Conservation (phyloP, 1,284 basidiomycete genomes). For the Bjerkandera adusta region DNA sequence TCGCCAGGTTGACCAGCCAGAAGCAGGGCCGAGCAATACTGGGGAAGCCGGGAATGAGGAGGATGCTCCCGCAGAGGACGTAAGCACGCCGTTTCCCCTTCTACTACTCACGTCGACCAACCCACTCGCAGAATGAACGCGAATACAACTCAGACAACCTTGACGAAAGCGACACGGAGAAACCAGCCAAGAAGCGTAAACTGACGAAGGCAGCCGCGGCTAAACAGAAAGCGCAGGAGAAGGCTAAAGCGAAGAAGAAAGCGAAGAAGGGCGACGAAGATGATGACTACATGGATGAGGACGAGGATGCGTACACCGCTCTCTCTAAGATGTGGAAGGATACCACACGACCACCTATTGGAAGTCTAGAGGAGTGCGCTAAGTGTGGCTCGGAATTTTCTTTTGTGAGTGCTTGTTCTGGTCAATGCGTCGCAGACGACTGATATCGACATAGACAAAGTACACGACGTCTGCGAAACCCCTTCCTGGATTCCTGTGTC, state of each 20-base stretch:
- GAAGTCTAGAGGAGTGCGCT: constrained; percentile 81
- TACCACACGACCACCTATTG: constrained; percentile 63
- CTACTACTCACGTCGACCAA: not conserved
- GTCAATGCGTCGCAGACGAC: not conserved
- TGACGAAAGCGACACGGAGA: constrained; percentile 52
- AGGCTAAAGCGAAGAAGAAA: constrained; percentile 50
- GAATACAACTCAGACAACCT: constrained; percentile 72
- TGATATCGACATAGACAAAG: constrained; percentile 57
- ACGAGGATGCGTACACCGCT: constrained; percentile 53
- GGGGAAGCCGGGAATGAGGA: constrained; percentile 34
- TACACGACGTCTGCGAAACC: constrained; percentile 77
- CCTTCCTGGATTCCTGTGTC: constrained; percentile 76
- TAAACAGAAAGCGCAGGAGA: constrained; percentile 36
- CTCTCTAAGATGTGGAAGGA: constrained; percentile 54
- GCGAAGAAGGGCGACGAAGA: constrained; percentile 49
- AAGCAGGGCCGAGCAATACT: constrained; percentile 47
- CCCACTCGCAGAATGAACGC: constrained; percentile 39
- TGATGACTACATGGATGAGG: constrained; percentile 44
- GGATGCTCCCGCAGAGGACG: constrained; percentile 26
- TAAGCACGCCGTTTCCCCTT: not conserved
- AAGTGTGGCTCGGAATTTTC: constrained; percentile 86
- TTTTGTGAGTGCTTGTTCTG: constrained; percentile 57
- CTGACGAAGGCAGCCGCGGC: constrained; percentile 37
- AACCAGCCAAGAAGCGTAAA: constrained; percentile 46
- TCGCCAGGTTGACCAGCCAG: constrained; percentile 35